Base-by-base conservation (phyloP, 78 protist genomes). In the Goniomonas avonlea region DNA sequence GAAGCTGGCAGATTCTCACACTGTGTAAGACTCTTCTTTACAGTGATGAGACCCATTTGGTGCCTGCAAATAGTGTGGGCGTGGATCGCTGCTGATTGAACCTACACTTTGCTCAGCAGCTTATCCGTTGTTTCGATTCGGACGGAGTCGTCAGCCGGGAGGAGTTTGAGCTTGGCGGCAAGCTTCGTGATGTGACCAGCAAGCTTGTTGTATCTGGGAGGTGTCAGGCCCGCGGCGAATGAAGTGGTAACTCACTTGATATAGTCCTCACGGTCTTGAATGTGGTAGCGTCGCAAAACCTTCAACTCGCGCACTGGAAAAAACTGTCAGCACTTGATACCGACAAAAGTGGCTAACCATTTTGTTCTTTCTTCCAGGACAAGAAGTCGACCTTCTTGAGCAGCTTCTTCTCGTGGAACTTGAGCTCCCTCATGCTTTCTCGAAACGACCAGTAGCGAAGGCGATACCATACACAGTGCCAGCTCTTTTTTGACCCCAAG, bases 261-360 rank as follows among this genome's bases (percentile, higher is more conserved):
- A 65, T 90, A 90, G 70, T 92, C 96, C 48, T 92, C 96, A 3
- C 94, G 85, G 35, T 86, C 20, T 65, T 79, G 82, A 3, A 92
- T 25, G 53, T 59, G 85, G 43, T 81, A 81, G 18, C 85, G 27
- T 2, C 91, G 84, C 40, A 93, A 37, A 43, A 88, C 35, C 65
- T 69, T 9, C 3, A 34, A 63, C 82, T 89, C 94, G n/a, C 90
- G 85, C 3, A 79, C n/a, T n/a, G n/a, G n/a, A n/a, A n/a, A n/a
- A n/a, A n/a, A n/a, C n/a, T n/a, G n/a, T n/a, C n/a, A n/a, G n/a
- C n/a, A n/a, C n/a, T n/a, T n/a, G n/a, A n/a, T n/a, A n/a, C n/a
- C n/a, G n/a, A n/a, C n/a, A n/a, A n/a, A n/a, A n/a, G n/a, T n/a
- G n/a, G n/a, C n/a, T n/a, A n/a, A n/a, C n/a, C n/a, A 68, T 71